Percentiles rank a stretch among this genome's conserved stretches.
Evolutionary conservation across 768 basidiomycete genomes (phyloP).

Genomic region (Naematelia aurantialba): DNA sequence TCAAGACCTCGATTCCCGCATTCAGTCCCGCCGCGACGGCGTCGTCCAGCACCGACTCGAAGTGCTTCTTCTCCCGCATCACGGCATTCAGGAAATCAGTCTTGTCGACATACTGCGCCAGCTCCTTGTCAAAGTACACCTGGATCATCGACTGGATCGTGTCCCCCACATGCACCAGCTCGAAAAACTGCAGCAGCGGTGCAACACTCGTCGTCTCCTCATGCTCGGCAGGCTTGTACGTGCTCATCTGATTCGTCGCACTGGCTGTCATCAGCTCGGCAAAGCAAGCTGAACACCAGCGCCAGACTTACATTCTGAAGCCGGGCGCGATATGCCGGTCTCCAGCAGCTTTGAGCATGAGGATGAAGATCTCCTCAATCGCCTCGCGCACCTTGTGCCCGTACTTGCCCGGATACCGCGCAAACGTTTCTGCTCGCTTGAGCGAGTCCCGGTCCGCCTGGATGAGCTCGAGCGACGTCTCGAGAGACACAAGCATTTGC

Average conservation of each 20-base stretch:
- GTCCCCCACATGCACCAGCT: conserved; percentile 93
- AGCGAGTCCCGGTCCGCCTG: conserved; percentile 86
- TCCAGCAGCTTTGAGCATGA: conserved; percentile 71
- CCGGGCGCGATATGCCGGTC: conserved; percentile 76
- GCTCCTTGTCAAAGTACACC: conserved; percentile 95
- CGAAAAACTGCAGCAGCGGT: conserved; percentile 92
- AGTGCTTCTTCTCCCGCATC: conserved; percentile 92
- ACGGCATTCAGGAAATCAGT: conserved; percentile 91
- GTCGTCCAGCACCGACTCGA: conserved; percentile 87
- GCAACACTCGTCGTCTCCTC: conserved; percentile 77
- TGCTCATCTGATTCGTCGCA: conserved; percentile 81
- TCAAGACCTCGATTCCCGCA: conserved; percentile 88
- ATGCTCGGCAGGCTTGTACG: conserved; percentile 86
- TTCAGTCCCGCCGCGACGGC: conserved; percentile 90
- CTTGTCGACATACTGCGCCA: conserved; percentile 81
- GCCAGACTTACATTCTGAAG: conserved; percentile 62
- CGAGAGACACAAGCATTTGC: conserved; percentile 85
- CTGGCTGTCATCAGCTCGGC: conserved; percentile 51
- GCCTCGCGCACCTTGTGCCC: conserved; percentile 85
- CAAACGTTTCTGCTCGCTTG: conserved; percentile 88
- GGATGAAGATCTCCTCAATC: conserved; percentile 87
- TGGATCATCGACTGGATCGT: conserved; percentile 97
- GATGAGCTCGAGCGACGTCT: conserved; percentile 83
- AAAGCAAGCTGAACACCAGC: background rate
- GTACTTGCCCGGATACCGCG: conserved; percentile 77